Evolutionary conservation across 2,329 filamentous ascomycete genomes (phyloP).

Genomic region (Colletotrichum kahawae): DNA sequence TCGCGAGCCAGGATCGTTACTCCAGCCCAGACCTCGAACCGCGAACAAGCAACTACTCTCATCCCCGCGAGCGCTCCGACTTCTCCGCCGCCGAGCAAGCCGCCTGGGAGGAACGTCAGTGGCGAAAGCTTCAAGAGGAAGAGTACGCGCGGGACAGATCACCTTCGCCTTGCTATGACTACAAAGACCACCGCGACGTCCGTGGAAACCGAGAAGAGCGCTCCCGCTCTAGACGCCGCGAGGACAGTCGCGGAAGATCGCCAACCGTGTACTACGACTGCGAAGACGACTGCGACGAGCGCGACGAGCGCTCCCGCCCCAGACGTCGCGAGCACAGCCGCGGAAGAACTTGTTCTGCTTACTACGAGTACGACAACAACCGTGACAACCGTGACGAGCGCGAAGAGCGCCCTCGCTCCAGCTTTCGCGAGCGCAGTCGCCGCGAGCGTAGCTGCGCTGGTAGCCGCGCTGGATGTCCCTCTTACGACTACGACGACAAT

Average conservation of each 20-base stretch:
- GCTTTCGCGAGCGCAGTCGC: neutral
- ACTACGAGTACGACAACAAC: neutral
- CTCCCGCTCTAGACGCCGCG: rapidly evolving
- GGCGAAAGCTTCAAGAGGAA: neutral
- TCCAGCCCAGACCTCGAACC: neutral
- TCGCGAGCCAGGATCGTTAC: neutral
- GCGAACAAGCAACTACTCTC: neutral
- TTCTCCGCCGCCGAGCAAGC: neutral
- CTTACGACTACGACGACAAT: rapidly evolving
- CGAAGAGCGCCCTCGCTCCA: rapidly evolving
- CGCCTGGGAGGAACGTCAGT: neutral
- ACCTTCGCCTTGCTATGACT: neutral
- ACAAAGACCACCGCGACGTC: neutral
- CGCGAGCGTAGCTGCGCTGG: no score
- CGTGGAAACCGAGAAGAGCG: rapidly evolving
- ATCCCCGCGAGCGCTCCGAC: neutral
- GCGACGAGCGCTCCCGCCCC: neutral
- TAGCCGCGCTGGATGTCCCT: no score
- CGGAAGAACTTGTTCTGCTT: neutral
- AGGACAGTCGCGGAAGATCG: neutral
- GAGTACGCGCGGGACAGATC: neutral
- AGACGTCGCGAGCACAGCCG: neutral
- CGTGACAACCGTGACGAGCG: neutral
- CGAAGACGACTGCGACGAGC: neutral
- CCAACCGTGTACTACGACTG: neutral